Evolutionary conservation across 768 basidiomycete genomes (phyloP), one percentile per base, ranked within the genome.

Genomic region (Kwoniella heveanensis): DNA sequence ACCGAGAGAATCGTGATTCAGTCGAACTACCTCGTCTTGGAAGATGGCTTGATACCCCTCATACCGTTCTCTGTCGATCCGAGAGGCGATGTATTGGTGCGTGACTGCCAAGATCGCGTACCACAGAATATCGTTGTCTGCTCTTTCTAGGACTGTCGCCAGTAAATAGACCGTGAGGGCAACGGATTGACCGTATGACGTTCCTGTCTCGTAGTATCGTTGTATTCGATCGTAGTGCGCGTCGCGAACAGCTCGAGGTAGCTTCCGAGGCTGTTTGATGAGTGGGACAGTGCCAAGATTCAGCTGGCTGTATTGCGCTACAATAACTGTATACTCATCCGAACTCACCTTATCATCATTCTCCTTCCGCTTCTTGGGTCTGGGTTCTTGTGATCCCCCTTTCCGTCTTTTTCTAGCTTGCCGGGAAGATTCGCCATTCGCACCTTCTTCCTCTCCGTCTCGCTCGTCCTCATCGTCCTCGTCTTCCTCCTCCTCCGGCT

Each of bases 111-210:
- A 84, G 67, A 97, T 92, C 9, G 93, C 91, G 30, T 94, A 84
- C 96, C 96, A 99, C 50, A 98, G 83, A 7, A 94, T 84, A 78
- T 98, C 92, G 73, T 92, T 91, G 78, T 98, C 95, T 12, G 88
- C 90, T 32, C 94, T 86, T 72, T 94, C 92, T 9, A 97, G 84
- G n/a, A 88, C 85, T 4, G 89, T 92, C 10, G 94, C 91, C 2
- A 99, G 86, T 66, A 91, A 83, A 78, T 95, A 98, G 54, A 97
- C 85, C 27, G 89, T 89, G 24, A 89, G 88, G 10, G 93, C 87
- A 7, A 91, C 92, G 72, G 91, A 91, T 81, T 92, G 92, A 1
- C 92, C 91, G 73, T 90, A 85, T 82, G 87, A 91, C 50, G 91
- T 90, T 37, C 96, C 96, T 19, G 86, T 83, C 66, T 83, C 83